Base-by-base conservation (phyloP, 176 grass and related monocot genomes). In the maize (Zea mays) region DNA sequence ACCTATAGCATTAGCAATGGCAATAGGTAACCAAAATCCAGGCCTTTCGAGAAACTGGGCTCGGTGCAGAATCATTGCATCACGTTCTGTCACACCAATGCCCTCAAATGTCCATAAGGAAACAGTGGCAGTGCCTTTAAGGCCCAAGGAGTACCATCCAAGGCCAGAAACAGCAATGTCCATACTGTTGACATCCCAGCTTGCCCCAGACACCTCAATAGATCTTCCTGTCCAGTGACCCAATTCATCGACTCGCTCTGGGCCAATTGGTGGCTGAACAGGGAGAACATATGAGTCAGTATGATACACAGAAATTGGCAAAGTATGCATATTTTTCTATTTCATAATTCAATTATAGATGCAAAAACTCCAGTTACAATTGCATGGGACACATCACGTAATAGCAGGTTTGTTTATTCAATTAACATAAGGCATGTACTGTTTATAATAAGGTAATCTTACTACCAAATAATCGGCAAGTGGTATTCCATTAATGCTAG, bases 71-170 rank as follows among this genome's bases (percentile, higher is more conserved):
- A 94, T 88, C 85, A 97, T 79, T 0, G 95, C 89, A 46, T 97
- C 95, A 73, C 95, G 88, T 35, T 88, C 80, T 13, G 85, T 88
- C 50, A 92, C 87, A 78, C 90, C 77, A 76, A 97, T 73, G 41
- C 91, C 95, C 35, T 93, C 73, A 10, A 92, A 94, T 44, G 91
- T 94, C 87, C 90, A 92, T 52, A 97, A 44, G 4, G 79, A 74
- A 35, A 97, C 20, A 66, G 72, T 88, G 27, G 91, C 95, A 43
- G 79, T 69, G 15, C 91, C 95, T 62, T 94, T 97, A 15, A 97
- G 80, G 36, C 95, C 95, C 69, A 97, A 75, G 21, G 85, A 94
- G 76, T 85, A 97, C 91, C 95, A 97, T 62, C 91, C 95, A 35
- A 90, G 51, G 12, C 95, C 95, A 10, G 89, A 89, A 85, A 84